Percentiles rank a stretch among this genome's conserved stretches.
These are phyloP conservation scores for Talaromyces verruculosus DNA, from an alignment of 2,329 filamentous ascomycete genomes.

Conservation along the genomic window DNA sequence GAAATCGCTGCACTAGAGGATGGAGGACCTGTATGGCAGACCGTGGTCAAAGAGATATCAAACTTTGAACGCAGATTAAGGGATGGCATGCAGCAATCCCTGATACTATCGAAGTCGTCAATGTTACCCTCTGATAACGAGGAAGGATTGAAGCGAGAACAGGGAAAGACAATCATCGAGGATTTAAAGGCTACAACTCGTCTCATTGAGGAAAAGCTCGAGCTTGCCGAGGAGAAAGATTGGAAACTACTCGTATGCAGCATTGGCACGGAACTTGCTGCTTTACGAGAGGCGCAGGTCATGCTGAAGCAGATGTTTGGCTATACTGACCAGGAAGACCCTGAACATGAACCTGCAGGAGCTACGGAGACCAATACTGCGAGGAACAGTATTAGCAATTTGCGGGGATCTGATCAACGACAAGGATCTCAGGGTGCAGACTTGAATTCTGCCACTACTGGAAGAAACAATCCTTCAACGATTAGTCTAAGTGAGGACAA, in stretches of 20 bases:
- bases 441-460: background rate
- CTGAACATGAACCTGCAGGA: constrained; percentile 18
- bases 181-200: constrained; percentile 50
- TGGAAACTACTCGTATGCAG: constrained; percentile 64
- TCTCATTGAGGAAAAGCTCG: constrained; percentile 51
- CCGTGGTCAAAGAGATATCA: constrained; percentile 52
- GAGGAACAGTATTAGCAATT: background rate
- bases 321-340: background rate
- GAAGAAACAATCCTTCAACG: background rate
- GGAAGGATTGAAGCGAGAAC: constrained; percentile 27
- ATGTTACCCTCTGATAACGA: constrained; percentile 21
- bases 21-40: constrained; percentile 59
- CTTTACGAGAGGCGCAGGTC: constrained; percentile 44
- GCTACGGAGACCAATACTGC: constrained; percentile 19
- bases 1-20: constrained; percentile 60
- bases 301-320: constrained; percentile 40
- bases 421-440: background rate
- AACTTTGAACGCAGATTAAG: constrained; percentile 49
- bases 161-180: constrained; percentile 37
- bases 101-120: constrained; percentile 26
- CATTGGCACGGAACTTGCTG: constrained; percentile 62
- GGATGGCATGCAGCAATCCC: constrained; percentile 34
- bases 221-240: constrained; percentile 52
- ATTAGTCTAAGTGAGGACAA: constrained; percentile 22
- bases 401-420: background rate